Percentiles rank a stretch among this genome's conserved stretches.
These are phyloP conservation scores for Penicillium sclerotiorum DNA, from an alignment of 2,329 filamentous ascomycete species.

Conservation along the genomic window DNA sequence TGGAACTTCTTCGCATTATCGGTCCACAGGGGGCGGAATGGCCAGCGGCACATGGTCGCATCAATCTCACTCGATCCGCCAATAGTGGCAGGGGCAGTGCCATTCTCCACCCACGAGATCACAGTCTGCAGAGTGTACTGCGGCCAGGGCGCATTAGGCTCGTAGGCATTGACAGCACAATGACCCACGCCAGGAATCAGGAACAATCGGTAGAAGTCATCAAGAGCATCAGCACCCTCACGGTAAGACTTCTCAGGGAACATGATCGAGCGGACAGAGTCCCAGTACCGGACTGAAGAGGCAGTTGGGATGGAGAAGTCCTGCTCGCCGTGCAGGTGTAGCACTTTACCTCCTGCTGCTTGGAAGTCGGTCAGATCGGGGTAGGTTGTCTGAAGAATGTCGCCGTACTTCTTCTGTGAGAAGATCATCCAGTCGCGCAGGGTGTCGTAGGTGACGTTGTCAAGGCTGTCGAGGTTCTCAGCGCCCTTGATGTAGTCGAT, in stretches of 20 bases:
- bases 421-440: constrained; percentile 55
- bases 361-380: constrained; percentile 55
- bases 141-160: constrained; percentile 46
- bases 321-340: constrained; percentile 60
- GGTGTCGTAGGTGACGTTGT: constrained; percentile 58
- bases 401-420: constrained; percentile 50
- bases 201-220: constrained; percentile 57
- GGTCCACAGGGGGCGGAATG: constrained; percentile 1
- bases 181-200: constrained; percentile 56
- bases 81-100: constrained; percentile 1
- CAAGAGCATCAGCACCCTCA: constrained; percentile 44
- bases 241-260: constrained; percentile 44
- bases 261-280: constrained; percentile 55
- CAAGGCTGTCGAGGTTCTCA: constrained; percentile 44
- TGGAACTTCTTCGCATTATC: constrained; percentile 2
- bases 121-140: constrained; percentile 48
- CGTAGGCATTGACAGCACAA: constrained; percentile 47
- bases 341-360: constrained; percentile 53
- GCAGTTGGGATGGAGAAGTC: constrained; percentile 56
- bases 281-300: constrained; percentile 56
- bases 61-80: constrained; percentile 2
- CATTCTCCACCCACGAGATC: constrained; percentile 55
- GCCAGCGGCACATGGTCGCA: constrained; percentile 3
- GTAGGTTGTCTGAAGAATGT: constrained; percentile 54
- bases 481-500: constrained; percentile 27